A percentile compares a stretch with the other conserved stretches of the same genome.
phyloP scores from a whole-genome alignment of 2,329 filamentous ascomycete species.

The Diatrype stigma region DNA sequence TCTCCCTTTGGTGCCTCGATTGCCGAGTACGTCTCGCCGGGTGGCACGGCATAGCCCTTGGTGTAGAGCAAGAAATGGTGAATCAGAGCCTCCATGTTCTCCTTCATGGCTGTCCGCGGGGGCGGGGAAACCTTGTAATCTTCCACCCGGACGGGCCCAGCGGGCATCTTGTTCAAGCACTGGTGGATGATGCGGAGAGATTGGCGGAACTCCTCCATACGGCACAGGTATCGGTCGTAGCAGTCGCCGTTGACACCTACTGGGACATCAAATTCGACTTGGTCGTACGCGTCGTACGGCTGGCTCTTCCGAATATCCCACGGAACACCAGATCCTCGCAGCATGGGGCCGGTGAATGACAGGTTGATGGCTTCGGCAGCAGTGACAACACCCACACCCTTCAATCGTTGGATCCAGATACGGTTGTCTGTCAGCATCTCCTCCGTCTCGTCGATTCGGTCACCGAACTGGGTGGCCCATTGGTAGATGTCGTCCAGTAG shows the following conservation, averaged over 20 bases:
- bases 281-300: constrained; percentile 95
- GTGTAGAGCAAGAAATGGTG: constrained; percentile 99
- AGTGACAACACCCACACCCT: constrained; percentile 85
- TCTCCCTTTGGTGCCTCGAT: constrained; percentile 99
- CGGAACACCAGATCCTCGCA: constrained; percentile 90
- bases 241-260: constrained; percentile 97
- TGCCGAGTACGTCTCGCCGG: constrained; percentile 94
- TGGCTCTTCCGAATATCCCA: constrained; percentile 96
- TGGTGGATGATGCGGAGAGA: constrained; percentile 98
- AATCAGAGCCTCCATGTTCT: constrained; percentile 99
- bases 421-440: constrained; percentile 98
- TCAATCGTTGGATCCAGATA: constrained; percentile 94
- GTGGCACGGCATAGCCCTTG: constrained; percentile 95
- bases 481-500: constrained; percentile 99
- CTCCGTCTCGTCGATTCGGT: constrained; percentile 97
- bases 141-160: constrained; percentile 89
- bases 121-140: constrained; percentile 98
- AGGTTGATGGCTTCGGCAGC: constrained; percentile 96
- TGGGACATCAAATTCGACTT: constrained; percentile 97
- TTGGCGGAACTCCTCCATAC: constrained; percentile 99
- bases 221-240: constrained; percentile 98
- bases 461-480: constrained; percentile 98
- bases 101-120: constrained; percentile 97
- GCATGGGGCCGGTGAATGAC: constrained; percentile 95
- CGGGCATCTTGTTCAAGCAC: constrained; percentile 98